These are phyloP conservation scores for Chlorella sp. DNA, from an alignment of 139 green algal genomes.

Conservation along the genomic window DNA sequence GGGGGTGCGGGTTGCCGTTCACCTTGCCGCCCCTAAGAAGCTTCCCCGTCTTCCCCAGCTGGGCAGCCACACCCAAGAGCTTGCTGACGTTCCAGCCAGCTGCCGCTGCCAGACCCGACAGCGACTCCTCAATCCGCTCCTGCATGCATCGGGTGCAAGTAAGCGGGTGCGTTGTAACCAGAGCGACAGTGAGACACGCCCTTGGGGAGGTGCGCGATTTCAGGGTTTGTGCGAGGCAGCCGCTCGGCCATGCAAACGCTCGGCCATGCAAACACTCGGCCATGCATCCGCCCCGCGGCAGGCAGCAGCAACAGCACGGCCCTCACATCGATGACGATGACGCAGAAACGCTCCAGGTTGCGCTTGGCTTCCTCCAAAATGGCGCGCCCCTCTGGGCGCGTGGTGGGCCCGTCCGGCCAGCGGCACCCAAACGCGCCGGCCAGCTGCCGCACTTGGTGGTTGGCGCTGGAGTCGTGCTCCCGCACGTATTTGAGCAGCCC, in stretches of 20 bases:
- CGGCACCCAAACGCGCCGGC: background rate
- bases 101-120: background rate
- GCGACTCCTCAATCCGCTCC: background rate
- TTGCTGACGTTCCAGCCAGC: background rate
- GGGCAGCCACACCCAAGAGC: background rate
- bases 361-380: background rate
- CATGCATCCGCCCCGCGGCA: too few relatives aligned
- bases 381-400: background rate
- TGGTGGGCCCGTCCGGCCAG: background rate
- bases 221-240: too few relatives aligned
- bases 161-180: background rate
- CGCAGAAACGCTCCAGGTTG: slow-evolving; percentile 5
- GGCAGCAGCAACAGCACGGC: too few relatives aligned
- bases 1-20: background rate
- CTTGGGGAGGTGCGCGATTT: too few relatives aligned
- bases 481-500: background rate
- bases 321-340: background rate
- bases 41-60: background rate
- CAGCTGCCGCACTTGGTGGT: background rate
- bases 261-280: background rate
- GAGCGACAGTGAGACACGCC: background rate
- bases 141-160: background rate
- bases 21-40: background rate
- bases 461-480: background rate
- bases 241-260: background rate